Percentiles rank a stretch among this genome's conserved stretches.
Conservation (phyloP, 306 rosid genomes). For the Rubus idaeus region DNA sequence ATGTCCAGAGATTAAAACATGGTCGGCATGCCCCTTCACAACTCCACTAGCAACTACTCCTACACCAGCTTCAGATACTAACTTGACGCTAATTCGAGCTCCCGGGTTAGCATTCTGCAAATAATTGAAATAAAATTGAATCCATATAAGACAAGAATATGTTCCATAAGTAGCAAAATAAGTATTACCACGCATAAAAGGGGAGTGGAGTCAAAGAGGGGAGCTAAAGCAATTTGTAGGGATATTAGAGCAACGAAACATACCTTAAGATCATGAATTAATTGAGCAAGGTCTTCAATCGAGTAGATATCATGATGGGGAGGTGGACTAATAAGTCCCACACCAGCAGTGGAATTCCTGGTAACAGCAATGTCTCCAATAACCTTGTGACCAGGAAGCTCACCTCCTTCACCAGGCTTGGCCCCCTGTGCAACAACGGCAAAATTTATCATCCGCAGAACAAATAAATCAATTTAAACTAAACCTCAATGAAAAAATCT, state of each 20-base stretch:
- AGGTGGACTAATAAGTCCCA: constrained; percentile 98
- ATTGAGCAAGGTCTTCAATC: constrained; percentile 94
- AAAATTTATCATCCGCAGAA: constrained; percentile 25
- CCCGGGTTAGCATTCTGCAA: constrained; percentile 84
- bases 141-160: not conserved
- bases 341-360: constrained; percentile 97
- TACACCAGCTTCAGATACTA: constrained; percentile 98
- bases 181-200: not conserved
- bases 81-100: constrained; percentile 95
- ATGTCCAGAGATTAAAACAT: constrained; percentile 93
- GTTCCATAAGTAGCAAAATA: not conserved
- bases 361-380: constrained; percentile 91
- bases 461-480: constrained; percentile 17
- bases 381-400: constrained; percentile 99
- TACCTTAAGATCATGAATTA: constrained; percentile 96
- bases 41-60: constrained; percentile 99
- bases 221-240: not conserved
- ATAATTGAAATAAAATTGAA: constrained; percentile 21
- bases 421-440: constrained; percentile 71
- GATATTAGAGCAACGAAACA: not conserved
- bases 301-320: constrained; percentile 99
- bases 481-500: constrained; percentile 42
- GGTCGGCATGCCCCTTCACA: constrained; percentile 98
- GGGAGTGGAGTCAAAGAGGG: not conserved
- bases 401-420: constrained; percentile 99